Conservation (phyloP, 192 early-diverging fungal genomes). For the Entophlyctis luteolus region DNA sequence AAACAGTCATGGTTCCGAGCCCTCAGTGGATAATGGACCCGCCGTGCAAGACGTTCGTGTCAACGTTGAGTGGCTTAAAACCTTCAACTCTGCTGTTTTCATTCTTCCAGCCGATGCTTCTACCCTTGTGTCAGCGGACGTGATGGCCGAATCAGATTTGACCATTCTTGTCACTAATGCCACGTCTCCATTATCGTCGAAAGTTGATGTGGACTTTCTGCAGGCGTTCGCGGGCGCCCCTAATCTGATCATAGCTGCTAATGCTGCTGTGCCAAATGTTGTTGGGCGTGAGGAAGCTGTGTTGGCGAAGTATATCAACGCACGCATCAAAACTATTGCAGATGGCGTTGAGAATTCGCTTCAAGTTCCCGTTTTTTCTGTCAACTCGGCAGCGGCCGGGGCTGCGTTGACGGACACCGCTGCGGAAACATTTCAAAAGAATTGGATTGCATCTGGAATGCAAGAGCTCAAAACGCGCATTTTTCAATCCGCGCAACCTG, state of each 20-base stretch:
- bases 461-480: conserved; percentile 22
- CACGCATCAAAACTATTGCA: conserved; percentile 1
- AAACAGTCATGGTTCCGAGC: no score
- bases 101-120: neutral
- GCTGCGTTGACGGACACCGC: neutral
- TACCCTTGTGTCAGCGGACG: conserved; percentile 3
- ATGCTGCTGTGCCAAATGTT: neutral
- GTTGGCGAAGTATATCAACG: neutral
- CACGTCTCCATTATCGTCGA: conserved; percentile 2
- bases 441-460: conserved; percentile 15
- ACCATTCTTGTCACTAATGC: conserved; percentile 35
- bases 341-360: neutral
- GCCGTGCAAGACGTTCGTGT: neutral
- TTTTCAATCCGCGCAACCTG: conserved; percentile 8
- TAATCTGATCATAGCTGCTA: conserved; percentile 33
- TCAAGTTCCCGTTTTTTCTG: conserved; percentile 16
- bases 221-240: conserved; percentile 25
- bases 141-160: conserved; percentile 30
- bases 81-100: neutral
- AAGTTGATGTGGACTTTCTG: conserved; percentile 24
- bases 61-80: conserved; percentile 19
- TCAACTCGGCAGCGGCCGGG: conserved; percentile 1
- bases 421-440: neutral
- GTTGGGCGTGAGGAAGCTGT: neutral
- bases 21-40: no score